A percentile compares a stretch with the other conserved stretches of the same genome.
Evolutionary conservation across 257 asterid genomes (phyloP).

Genomic region (Penstemon newberryi): DNA sequence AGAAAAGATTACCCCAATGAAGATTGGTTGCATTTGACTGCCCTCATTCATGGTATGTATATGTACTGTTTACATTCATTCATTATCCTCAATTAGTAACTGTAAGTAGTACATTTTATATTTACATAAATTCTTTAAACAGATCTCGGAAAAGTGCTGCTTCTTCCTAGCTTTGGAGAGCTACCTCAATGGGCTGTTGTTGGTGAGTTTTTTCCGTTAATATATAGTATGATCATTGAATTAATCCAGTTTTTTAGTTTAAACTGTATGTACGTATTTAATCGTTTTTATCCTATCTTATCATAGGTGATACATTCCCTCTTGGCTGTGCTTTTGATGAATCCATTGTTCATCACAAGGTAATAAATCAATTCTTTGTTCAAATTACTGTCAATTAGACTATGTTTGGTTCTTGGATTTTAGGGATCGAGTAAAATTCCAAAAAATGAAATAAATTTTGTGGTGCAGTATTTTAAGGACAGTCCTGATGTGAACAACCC

Average conservation of each 20-base stretch:
- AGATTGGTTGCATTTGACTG: conserved; percentile 58
- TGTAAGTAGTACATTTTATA: neutral
- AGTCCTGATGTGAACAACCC: conserved; percentile 40
- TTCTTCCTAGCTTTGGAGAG: conserved; percentile 46
- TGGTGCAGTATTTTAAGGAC: conserved; percentile 45
- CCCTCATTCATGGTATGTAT: conserved; percentile 46
- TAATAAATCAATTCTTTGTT: neutral
- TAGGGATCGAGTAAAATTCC: neutral
- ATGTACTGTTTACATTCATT: neutral
- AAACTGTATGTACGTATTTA: neutral
- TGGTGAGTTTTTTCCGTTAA: conserved; percentile 31
- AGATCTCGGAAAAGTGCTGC: conserved; percentile 64
- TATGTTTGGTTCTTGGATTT: neutral
- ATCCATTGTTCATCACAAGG: conserved; percentile 49
- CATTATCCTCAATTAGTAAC: neutral
- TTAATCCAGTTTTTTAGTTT: neutral
- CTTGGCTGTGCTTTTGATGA: conserved; percentile 54
- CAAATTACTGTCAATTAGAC: neutral
- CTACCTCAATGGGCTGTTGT: conserved; percentile 62
- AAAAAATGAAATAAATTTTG: neutral
- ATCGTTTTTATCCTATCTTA: too few species aligned
- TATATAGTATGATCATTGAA: neutral
- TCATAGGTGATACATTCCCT: conserved; percentile 52
- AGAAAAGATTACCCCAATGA: conserved; percentile 49
- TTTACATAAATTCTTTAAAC: neutral